Base-by-base conservation (phyloP, 768 basidiomycete genomes). In the Leccinum arenicola region DNA sequence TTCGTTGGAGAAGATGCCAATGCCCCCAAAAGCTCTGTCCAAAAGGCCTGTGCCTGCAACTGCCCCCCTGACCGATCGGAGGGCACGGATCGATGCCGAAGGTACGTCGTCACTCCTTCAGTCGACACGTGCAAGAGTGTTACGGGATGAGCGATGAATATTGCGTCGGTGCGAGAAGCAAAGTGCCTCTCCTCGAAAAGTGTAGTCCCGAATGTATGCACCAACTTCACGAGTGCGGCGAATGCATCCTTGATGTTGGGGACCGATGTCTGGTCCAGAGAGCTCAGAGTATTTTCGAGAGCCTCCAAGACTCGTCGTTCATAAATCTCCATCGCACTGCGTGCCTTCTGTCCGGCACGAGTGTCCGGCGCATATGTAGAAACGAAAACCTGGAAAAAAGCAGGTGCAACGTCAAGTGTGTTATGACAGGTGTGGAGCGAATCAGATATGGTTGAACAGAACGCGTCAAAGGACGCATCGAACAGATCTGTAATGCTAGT, bases 121-220 rank as follows among this genome's bases (percentile, higher is more conserved):
- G 82, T 78, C 1, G 79, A 79, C 1, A 70, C 60, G 5, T 58
- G 66, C 55, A 86, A 64, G 17, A 87, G 70, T 3, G 64, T 65
- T 50, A 74, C 70, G 2, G 79, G 70, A 56, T 83, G 71, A 14
- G 70, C 56, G 3, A 64, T 55, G 17, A 84, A 68, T 6, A 83
- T 70, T 3, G 62, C 64, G 61, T 89, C 86, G 11, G 83, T 66
- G 36, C 70, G 70, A 68, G 75, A 62, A 6, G 80, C 66, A 49
- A 85, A 75, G 6, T 66, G 61, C 5, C 38, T 62, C 43, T 85
- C 77, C 2, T 71, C 59, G 58, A 87, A 86, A 14, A 89, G 64
- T 0, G 75, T 71, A 7, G 76, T 70, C 2, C 81, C 81, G 60
- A 89, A 88, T 6, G 77, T 74, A 10, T 79, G 75, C 45, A 89